Evolutionary conservation across 192 early-diverging fungal species (phyloP).

Genomic region (Umbelopsis vinacea): DNA sequence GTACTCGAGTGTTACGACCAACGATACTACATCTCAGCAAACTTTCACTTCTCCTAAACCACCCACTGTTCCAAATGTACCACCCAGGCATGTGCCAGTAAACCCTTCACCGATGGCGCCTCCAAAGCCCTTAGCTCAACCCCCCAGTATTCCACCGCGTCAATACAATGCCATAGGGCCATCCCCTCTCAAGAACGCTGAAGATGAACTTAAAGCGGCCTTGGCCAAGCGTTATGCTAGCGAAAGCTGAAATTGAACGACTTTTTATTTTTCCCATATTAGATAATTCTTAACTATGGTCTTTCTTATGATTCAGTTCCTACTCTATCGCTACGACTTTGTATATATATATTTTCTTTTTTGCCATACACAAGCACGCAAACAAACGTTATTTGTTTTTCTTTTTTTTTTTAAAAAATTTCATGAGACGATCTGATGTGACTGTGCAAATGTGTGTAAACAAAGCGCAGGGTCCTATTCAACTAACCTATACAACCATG

Average conservation of each 20-base stretch:
- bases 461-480: too few relatives aligned
- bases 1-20: background rate
- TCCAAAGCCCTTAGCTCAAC: background rate
- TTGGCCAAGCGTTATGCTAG: constrained; percentile 9
- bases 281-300: background rate
- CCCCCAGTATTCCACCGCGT: background rate
- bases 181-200: background rate
- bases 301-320: background rate
- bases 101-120: background rate
- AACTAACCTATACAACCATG: too few relatives aligned
- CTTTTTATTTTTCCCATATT: background rate
- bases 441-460: too few relatives aligned
- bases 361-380: too few relatives aligned
- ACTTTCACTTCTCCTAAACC: constrained; percentile 16
- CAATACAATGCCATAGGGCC: background rate
- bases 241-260: background rate
- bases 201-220: constrained; percentile 6
- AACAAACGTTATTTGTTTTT: too few relatives aligned
- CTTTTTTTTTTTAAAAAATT: too few relatives aligned
- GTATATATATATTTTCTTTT: constrained; percentile 6
- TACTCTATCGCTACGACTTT: background rate
- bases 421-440: too few relatives aligned
- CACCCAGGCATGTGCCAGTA: background rate
- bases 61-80: constrained; percentile 18
- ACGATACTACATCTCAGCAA: background rate